Conservation (phyloP, 2,329 filamentous ascomycete species). For the Colletotrichum spinosum region DNA sequence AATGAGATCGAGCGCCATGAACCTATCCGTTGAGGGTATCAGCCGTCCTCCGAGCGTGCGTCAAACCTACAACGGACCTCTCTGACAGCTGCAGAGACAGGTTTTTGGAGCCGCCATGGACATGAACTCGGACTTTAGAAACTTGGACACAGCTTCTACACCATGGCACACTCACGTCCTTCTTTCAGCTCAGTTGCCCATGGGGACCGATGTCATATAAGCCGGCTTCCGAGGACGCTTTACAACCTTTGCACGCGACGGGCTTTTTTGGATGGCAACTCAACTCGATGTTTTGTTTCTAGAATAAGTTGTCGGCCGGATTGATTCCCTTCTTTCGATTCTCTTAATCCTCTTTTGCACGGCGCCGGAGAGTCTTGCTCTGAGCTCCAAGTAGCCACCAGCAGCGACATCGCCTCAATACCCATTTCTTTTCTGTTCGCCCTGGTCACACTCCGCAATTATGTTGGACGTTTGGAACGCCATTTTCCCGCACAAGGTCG, state of each 20-base stretch:
- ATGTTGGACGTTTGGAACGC: slow-evolving; percentile 23
- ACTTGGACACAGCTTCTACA: too few relatives aligned
- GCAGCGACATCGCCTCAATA: not conserved
- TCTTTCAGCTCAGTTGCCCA: not conserved
- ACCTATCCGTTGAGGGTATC: slow-evolving; percentile 11
- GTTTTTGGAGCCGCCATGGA: slow-evolving; percentile 16
- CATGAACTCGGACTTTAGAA: slow-evolving; percentile 6
- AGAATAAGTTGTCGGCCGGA: slow-evolving; percentile 17
- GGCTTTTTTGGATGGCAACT: not conserved
- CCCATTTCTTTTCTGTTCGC: not conserved
- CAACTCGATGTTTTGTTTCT: slow-evolving; percentile 17
- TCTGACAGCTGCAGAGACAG: slow-evolving; percentile 8
- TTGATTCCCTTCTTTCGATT: slow-evolving; percentile 17
- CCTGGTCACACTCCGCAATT: not conserved
- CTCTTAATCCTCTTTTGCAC: slow-evolving; percentile 3
- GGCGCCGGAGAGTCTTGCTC: slow-evolving; percentile 19
- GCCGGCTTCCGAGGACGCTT: slow-evolving; percentile 25
- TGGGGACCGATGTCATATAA: slow-evolving; percentile 30
- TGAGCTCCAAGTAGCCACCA: slow-evolving; percentile 23
- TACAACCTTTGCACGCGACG: not conserved
- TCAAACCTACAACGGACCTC: slow-evolving; percentile 35
- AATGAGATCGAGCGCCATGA: slow-evolving; percentile 26
- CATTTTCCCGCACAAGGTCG: slow-evolving; percentile 22
- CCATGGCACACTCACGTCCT: not conserved
- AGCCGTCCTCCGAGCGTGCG: slow-evolving; percentile 22